phyloP scores from a whole-genome alignment of 352 stramenopile genomes.

The Phytopythium delawarense region DNA sequence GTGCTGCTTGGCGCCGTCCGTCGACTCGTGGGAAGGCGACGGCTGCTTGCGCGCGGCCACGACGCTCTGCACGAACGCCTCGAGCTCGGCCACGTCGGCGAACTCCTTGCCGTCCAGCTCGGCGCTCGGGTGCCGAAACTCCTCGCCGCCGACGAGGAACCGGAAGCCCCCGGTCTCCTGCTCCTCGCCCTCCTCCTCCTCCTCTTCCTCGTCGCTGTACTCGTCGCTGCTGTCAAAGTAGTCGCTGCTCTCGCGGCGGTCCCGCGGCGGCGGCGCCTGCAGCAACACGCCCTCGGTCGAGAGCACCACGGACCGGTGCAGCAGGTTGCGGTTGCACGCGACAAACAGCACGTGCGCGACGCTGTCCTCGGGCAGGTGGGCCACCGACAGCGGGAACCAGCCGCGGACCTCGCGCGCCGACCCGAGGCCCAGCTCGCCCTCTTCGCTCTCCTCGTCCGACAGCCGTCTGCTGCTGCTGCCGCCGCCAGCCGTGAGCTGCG shows the following conservation, averaged over 20 bases:
- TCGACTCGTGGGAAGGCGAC: conserved; percentile 1
- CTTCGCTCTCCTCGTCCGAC: conserved; percentile 14
- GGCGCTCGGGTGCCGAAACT: conserved; percentile 49
- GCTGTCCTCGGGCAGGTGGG: conserved; percentile 32
- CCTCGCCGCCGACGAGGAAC: conserved; percentile 51
- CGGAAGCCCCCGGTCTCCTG: conserved; percentile 26
- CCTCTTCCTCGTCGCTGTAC: conserved; percentile 17
- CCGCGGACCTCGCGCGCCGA: conserved; percentile 22
- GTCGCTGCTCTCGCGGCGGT: conserved; percentile 10
- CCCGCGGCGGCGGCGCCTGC: conserved; percentile 12
- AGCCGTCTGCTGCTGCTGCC: not conserved
- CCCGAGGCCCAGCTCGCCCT: conserved; percentile 10
- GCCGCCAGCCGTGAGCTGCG: conserved; percentile 4
- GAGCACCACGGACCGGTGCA: conserved; percentile 53
- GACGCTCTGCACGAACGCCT: conserved; percentile 43
- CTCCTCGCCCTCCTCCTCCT: conserved; percentile 17
- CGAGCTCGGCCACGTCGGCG: conserved; percentile 41
- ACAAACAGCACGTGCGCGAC: conserved; percentile 62
- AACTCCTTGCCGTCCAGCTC: conserved; percentile 46
- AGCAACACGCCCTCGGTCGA: conserved; percentile 47
- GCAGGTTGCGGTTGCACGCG: conserved; percentile 48
- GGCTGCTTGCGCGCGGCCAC: conserved; percentile 11
- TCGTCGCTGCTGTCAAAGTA: conserved; percentile 14
- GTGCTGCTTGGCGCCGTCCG: conserved; percentile 15
- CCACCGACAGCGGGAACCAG: conserved; percentile 37